Evolutionary conservation across 805 yeast genomes (phyloP).

Genomic region (Citeromyces nyonsensis): DNA sequence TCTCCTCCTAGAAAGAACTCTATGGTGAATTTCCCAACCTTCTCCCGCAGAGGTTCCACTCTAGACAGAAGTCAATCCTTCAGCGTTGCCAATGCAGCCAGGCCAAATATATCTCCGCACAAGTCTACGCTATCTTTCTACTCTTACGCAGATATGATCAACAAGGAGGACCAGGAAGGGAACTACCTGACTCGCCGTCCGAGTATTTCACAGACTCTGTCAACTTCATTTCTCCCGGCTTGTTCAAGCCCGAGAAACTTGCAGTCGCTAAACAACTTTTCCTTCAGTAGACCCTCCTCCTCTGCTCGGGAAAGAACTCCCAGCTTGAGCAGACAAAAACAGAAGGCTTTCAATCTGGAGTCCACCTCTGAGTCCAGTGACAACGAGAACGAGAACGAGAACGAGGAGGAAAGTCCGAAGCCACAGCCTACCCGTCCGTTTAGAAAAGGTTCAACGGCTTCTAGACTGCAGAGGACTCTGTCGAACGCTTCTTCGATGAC

Average conservation of each 20-base stretch:
- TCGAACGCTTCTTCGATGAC: not conserved
- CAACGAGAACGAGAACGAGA: slow-evolving; percentile 1
- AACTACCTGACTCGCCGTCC: slow-evolving; percentile 40
- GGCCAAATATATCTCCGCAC: slow-evolving; percentile 8
- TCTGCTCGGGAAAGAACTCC: no score
- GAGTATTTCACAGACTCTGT: slow-evolving; percentile 24
- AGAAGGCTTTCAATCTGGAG: slow-evolving; percentile 1
- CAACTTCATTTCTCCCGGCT: not conserved
- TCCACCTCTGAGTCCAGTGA: slow-evolving; percentile 2
- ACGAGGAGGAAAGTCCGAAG: not conserved
- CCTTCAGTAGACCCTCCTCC: no score
- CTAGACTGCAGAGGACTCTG: not conserved
- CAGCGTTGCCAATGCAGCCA: no score
- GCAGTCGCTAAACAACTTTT: no score
- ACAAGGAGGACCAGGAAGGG: slow-evolving; percentile 38
- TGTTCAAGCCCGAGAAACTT: not conserved
- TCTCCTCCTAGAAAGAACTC: slow-evolving; percentile 34
- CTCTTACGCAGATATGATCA: slow-evolving; percentile 70
- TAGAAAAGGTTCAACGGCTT: not conserved
- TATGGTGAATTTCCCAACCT: slow-evolving; percentile 21
- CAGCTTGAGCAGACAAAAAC: slow-evolving; percentile 1
- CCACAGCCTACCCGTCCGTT: not conserved
- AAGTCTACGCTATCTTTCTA: slow-evolving; percentile 34
- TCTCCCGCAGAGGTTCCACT: slow-evolving; percentile 3
- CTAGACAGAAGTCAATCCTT: slow-evolving; percentile 4